Conservation (phyloP, 805 yeast species). For the Pichia membranifaciens region DNA sequence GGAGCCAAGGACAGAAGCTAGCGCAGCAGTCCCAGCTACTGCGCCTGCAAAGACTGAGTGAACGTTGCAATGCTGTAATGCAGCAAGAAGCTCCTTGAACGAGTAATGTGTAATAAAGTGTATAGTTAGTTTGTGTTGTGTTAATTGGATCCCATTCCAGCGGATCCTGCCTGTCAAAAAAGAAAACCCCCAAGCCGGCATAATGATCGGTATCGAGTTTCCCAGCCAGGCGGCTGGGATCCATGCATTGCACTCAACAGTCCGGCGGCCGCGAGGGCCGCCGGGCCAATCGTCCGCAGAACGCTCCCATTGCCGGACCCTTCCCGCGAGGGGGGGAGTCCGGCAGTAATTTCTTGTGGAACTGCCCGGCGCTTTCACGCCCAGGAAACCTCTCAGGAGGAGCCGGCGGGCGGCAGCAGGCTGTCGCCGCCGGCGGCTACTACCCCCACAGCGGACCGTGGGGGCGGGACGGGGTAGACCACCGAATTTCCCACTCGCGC, state of each 20-base stretch:
- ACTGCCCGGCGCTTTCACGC: constrained; percentile 37
- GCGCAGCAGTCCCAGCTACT: no score
- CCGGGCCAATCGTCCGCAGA: constrained; percentile 34
- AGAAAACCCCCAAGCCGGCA: constrained; percentile 8
- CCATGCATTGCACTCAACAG: constrained; percentile 38
- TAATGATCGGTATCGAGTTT: constrained; percentile 39
- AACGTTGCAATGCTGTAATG: no score
- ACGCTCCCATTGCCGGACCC: constrained; percentile 30
- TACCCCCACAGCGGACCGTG: no score
- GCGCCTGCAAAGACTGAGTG: no score
- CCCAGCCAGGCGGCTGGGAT: constrained; percentile 21
- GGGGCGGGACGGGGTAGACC: constrained; percentile 24
- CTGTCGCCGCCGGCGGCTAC: constrained; percentile 21
- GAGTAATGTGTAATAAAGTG: neutral
- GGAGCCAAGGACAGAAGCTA: no score
- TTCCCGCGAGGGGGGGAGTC: constrained; percentile 5
- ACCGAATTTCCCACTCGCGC: constrained; percentile 41
- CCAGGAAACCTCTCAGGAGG: constrained; percentile 33
- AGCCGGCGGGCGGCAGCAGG: constrained; percentile 19
- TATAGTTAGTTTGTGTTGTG: constrained; percentile 1
- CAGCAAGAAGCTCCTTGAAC: neutral
- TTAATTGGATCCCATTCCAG: no score
- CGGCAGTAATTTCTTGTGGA: constrained; percentile 30
- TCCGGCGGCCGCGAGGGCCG: constrained; percentile 1
- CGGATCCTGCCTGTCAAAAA: neutral